These are phyloP conservation scores for Populus hybrid DNA, from an alignment of 441 rosid species.

Conservation along the genomic window DNA sequence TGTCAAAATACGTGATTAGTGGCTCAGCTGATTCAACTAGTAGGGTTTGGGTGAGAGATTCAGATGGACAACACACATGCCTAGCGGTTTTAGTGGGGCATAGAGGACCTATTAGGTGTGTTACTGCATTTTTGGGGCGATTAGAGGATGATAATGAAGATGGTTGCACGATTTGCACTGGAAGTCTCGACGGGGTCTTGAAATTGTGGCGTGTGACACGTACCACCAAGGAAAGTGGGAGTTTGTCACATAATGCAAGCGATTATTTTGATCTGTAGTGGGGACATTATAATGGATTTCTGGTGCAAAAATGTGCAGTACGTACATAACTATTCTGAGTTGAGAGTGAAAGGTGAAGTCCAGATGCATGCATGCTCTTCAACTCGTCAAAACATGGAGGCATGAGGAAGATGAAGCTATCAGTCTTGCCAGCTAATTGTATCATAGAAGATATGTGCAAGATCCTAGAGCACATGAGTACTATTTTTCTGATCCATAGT, in stretches of 20 bases:
- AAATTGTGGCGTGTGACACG: slow-evolving; percentile 42
- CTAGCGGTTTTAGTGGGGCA: slow-evolving; percentile 42
- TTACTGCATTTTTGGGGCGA: slow-evolving; percentile 26
- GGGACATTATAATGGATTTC: background rate
- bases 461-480: background rate
- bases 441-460: too few relatives aligned
- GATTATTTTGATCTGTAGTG: slow-evolving; percentile 31
- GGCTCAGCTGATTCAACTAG: slow-evolving; percentile 46
- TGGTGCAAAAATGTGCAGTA: slow-evolving; percentile 3
- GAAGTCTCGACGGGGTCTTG: slow-evolving; percentile 53
- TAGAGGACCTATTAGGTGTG: slow-evolving; percentile 40
- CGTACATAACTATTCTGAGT: background rate
- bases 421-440: background rate
- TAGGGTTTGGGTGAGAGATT: slow-evolving; percentile 43
- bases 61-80: slow-evolving; percentile 34
- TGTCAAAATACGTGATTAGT: slow-evolving; percentile 34
- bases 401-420: background rate
- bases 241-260: slow-evolving; percentile 4
- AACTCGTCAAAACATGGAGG: background rate
- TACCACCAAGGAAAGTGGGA: slow-evolving; percentile 9
- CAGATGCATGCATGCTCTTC: background rate
- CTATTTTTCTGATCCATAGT: background rate
- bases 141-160: slow-evolving; percentile 30
- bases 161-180: slow-evolving; percentile 40
- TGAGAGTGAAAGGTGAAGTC: background rate